Evolutionary conservation across 768 basidiomycete genomes (phyloP), one percentile per base, ranked within the genome.

Genomic region (Boletus reticulatus): DNA sequence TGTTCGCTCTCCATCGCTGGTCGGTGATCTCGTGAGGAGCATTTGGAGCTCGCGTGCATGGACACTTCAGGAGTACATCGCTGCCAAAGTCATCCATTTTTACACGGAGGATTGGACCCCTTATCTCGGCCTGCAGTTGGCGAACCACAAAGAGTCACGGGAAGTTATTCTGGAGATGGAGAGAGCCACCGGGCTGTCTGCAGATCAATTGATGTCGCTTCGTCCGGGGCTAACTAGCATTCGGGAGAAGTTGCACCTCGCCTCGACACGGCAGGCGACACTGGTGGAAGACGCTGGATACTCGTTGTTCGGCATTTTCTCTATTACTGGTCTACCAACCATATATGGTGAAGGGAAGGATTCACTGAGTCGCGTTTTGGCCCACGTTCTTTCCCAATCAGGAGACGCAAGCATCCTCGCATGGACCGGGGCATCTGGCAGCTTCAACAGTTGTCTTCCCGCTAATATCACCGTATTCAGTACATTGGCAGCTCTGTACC

Each of bases 151-250:
- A 36, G 52, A 22, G 16, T 36, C 37, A 5, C 48, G 32, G 0
- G 49, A 49, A 14, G 32, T 58, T 19, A 39, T 45, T 14, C 46
- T 34, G 24, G 52, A 57, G 32, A 57, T 56, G 55, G 43, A 56
- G 20, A 4, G 13, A 13, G 55, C 17, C 4, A 46, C 51, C 0
- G 46, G 42, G 6, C 24, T 54, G 4, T 53, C 50, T 0, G 27
- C 39, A 10, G 19, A 55, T 6, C 24, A 39, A 7, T 16, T 56
- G 17, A 31, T 19, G 13, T 31, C 37, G 0, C 47, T 57, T 20
- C 47, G 43, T 17, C 53, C 56, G 0, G 47, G 42, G 1, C 32
- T 56, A 1, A 39, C 6, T 9, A 31, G 14, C 17, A 44, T 57
- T 19, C 43, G 42, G 6, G 56, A 49, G n/a, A 57, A 57, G 39